Percentiles rank a stretch among this genome's conserved stretches.
These are phyloP conservation scores for Cladosporium cucumerinum DNA, from an alignment of 2,329 filamentous ascomycete genomes.

Conservation along the genomic window DNA sequence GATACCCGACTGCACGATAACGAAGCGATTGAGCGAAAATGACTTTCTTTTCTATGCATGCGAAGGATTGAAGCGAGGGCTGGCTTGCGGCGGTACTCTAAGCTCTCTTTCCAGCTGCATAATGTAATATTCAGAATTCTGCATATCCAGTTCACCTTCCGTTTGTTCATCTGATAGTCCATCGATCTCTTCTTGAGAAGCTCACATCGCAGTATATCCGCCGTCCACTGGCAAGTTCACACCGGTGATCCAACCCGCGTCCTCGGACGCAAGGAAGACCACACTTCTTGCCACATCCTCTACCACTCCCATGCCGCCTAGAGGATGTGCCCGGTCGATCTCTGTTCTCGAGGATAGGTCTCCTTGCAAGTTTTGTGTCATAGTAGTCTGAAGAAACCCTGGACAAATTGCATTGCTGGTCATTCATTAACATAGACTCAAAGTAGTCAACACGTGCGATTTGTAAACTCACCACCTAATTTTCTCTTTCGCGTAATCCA, in stretches of 20 bases:
- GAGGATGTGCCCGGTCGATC: conserved; percentile 32
- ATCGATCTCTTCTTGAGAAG: background rate
- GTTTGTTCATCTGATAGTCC: background rate
- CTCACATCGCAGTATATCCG: conserved; percentile 1
- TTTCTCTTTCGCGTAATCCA: conserved; percentile 42
- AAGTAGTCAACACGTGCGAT: background rate
- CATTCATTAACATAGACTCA: background rate
- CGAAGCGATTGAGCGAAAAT: conserved; percentile 11
- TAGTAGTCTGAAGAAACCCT: conserved; percentile 34
- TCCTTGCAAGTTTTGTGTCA: conserved; percentile 40
- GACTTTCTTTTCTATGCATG: conserved; percentile 13
- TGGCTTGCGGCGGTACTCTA: conserved; percentile 7
- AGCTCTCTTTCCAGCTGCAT: conserved; percentile 13
- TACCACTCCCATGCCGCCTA: conserved; percentile 27
- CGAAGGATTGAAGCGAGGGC: conserved; percentile 10
- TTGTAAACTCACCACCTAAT: conserved; percentile 32
- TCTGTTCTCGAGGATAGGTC: conserved; percentile 27
- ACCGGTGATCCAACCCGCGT: conserved; percentile 21
- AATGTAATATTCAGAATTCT: conserved; percentile 11
- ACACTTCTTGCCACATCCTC: conserved; percentile 38
- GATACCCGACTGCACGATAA: conserved; percentile 17
- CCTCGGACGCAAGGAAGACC: conserved; percentile 41
- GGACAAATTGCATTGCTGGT: conserved; percentile 42
- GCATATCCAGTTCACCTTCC: background rate
- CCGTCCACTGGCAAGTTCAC: background rate